Evolutionary conservation across 2,329 filamentous ascomycete species (phyloP).

Genomic region (Calonectria ilicicola): DNA sequence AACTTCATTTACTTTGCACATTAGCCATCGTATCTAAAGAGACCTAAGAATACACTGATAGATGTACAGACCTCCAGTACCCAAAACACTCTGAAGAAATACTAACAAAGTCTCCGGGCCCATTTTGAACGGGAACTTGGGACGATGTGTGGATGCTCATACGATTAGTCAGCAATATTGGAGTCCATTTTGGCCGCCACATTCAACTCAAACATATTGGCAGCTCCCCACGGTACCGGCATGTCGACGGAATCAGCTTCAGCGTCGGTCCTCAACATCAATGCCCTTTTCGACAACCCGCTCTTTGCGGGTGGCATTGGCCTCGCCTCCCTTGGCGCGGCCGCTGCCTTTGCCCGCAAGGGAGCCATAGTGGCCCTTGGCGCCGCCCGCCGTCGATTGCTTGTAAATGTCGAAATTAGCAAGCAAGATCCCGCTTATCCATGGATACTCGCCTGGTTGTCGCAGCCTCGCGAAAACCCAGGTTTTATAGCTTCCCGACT

Average conservation of each 20-base stretch:
- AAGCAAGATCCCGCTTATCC: constrained; percentile 93
- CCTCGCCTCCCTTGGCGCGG: constrained; percentile 88
- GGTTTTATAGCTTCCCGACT: constrained; percentile 71
- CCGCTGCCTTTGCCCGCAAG: constrained; percentile 82
- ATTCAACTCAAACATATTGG: constrained; percentile 28
- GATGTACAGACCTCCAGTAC: too few species aligned
- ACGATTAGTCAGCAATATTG: constrained; percentile 18
- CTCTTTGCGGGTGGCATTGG: constrained; percentile 83
- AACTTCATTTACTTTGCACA: too few species aligned
- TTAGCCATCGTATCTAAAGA: too few species aligned
- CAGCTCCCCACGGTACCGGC: constrained; percentile 39
- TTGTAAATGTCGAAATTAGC: constrained; percentile 96
- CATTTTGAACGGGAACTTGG: neutral
- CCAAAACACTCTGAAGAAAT: neutral
- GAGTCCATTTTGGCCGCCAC: constrained; percentile 11
- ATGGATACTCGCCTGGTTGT: constrained; percentile 96
- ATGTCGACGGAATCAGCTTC: constrained; percentile 48
- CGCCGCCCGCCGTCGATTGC: constrained; percentile 83
- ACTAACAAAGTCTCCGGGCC: neutral
- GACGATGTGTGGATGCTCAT: neutral
- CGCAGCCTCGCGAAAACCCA: constrained; percentile 76
- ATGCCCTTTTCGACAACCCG: constrained; percentile 73
- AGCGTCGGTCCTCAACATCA: constrained; percentile 59
- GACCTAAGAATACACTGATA: too few species aligned
- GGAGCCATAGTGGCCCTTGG: constrained; percentile 79